Evolutionary conservation across 495 filamentous ascomycete species (phyloP).

Genomic region (Aspergillus cavernicola): DNA sequence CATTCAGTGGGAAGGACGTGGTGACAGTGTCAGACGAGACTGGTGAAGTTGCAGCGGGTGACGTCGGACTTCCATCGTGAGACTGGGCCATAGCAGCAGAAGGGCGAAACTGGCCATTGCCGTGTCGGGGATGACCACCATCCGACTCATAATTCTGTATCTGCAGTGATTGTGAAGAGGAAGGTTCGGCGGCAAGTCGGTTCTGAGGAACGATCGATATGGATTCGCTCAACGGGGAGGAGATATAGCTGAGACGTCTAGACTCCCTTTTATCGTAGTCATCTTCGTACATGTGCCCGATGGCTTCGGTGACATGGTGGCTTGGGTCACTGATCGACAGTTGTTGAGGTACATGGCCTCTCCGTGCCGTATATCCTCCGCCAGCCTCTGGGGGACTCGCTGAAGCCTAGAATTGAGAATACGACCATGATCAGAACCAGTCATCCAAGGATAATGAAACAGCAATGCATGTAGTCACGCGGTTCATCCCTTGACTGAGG

Average conservation of each 20-base stretch:
- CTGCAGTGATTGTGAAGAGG: conserved; percentile 30
- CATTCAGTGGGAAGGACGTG: conserved; percentile 77
- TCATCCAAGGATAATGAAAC: neutral
- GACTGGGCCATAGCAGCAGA: conserved; percentile 40
- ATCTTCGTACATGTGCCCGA: conserved; percentile 93
- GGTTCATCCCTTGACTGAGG: conserved; percentile 7
- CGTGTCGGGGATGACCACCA: conserved; percentile 22
- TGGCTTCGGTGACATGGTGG: conserved; percentile 97
- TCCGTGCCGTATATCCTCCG: conserved; percentile 50
- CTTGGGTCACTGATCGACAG: conserved; percentile 74
- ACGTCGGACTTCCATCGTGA: conserved; percentile 47
- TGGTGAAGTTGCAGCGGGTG: conserved; percentile 50
- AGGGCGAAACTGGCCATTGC: conserved; percentile 42
- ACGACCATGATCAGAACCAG: conserved; percentile 7
- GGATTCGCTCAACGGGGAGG: conserved; percentile 47
- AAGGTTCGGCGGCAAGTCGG: conserved; percentile 46
- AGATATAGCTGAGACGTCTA: conserved; percentile 62
- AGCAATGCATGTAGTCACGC: neutral
- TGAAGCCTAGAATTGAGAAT: conserved; percentile 40
- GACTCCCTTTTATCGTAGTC: conserved; percentile 63
- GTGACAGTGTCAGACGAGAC: conserved; percentile 64
- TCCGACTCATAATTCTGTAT: conserved; percentile 27
- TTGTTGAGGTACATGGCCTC: conserved; percentile 62
- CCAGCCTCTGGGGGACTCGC: conserved; percentile 50
- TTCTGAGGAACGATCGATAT: conserved; percentile 43